phyloP scores from a whole-genome alignment of 177 flowering plant genomes.

The Tripterygium wilfordii region DNA sequence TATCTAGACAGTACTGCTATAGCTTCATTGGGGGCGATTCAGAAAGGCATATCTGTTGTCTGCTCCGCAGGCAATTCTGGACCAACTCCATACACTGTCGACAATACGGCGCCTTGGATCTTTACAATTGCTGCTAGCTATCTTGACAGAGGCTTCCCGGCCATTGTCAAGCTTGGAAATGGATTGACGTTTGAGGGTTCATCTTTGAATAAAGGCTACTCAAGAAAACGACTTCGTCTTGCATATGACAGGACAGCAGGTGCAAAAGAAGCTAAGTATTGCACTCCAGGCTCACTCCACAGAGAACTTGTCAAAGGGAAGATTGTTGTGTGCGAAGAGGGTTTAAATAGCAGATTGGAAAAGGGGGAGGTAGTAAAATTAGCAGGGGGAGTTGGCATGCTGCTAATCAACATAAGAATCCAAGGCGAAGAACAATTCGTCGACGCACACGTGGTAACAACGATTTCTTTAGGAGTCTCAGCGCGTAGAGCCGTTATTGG shows the following conservation, averaged over 20 bases:
- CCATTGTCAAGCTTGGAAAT: slow-evolving; percentile 43
- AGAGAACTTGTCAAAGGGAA: slow-evolving; percentile 38
- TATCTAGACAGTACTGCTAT: slow-evolving; percentile 46
- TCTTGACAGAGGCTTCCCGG: slow-evolving; percentile 43
- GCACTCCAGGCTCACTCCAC: slow-evolving; percentile 32
- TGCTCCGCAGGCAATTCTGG: slow-evolving; percentile 67
- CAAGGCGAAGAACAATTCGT: slow-evolving; percentile 59
- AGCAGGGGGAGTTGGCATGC: slow-evolving; percentile 60
- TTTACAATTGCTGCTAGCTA: slow-evolving; percentile 62
- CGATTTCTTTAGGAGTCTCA: slow-evolving; percentile 37
- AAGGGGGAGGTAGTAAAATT: slow-evolving; percentile 45
- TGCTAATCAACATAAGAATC: slow-evolving; percentile 33
- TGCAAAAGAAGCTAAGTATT: slow-evolving; percentile 24
- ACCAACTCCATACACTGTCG: slow-evolving; percentile 29
- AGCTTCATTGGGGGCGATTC: slow-evolving; percentile 45
- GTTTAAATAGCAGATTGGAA: slow-evolving; percentile 21
- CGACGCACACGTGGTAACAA: slow-evolving; percentile 54
- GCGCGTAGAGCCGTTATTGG: slow-evolving; percentile 31
- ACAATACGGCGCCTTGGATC: slow-evolving; percentile 62
- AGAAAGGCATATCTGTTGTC: slow-evolving; percentile 40
- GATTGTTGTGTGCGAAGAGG: slow-evolving; percentile 48
- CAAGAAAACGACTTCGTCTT: slow-evolving; percentile 20
- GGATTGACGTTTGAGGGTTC: slow-evolving; percentile 36
- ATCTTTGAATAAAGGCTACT: slow-evolving; percentile 37
- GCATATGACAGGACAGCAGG: slow-evolving; percentile 40